Conservation (phyloP, 2,329 filamentous ascomycete species). For the Penicillium sp. region DNA sequence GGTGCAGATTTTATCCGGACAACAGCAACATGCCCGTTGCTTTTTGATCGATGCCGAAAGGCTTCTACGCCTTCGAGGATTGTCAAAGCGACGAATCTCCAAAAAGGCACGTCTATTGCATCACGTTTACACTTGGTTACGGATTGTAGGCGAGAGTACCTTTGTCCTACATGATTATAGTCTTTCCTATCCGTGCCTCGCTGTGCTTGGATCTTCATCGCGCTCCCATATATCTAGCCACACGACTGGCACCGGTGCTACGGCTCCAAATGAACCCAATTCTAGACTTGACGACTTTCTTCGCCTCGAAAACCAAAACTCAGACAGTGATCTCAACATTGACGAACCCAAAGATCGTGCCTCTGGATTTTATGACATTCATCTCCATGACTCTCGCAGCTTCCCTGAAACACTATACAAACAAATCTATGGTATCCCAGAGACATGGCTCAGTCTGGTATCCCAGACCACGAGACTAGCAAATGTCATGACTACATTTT, state of each 20-base stretch:
- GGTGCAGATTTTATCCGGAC: conserved; percentile 30
- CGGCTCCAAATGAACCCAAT: conserved; percentile 23
- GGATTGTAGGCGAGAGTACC: conserved; percentile 43
- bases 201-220: conserved; percentile 20
- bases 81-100: conserved; percentile 41
- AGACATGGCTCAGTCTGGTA: conserved; percentile 50
- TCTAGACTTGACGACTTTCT: conserved; percentile 46
- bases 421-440: conserved; percentile 49
- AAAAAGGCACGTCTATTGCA: conserved; percentile 45
- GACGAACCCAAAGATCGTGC: conserved; percentile 42
- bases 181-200: conserved; percentile 25
- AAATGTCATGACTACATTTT: conserved; percentile 39
- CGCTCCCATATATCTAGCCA: conserved; percentile 6
- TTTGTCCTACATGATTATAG: conserved; percentile 37
- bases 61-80: conserved; percentile 40
- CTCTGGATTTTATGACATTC: conserved; percentile 43
- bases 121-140: conserved; percentile 44
- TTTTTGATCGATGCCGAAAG: conserved; percentile 45
- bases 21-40: conserved; percentile 38
- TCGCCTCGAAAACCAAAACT: conserved; percentile 37
- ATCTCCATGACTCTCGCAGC: conserved; percentile 41
- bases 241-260: conserved; percentile 3
- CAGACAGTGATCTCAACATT: conserved; percentile 45
- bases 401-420: conserved; percentile 43
- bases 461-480: conserved; percentile 51